Conservation (phyloP, 371 early-diverging fungal genomes). For the Lichtheimia corymbifera region DNA sequence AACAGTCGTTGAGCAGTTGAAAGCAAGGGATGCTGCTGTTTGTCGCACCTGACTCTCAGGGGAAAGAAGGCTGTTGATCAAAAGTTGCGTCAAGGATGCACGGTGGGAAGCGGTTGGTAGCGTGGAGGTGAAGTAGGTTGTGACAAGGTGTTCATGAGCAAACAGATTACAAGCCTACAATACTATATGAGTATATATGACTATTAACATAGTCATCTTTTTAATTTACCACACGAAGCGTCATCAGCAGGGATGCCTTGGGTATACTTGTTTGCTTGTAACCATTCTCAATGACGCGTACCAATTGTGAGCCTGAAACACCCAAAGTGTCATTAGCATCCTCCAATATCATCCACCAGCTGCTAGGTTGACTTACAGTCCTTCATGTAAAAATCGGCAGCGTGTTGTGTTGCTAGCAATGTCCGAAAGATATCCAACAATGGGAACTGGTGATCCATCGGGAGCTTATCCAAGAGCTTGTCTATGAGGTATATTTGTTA, state of each 20-base stretch:
- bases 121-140: slow-evolving; percentile 56
- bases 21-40: slow-evolving; percentile 69
- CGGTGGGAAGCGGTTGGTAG: slow-evolving; percentile 43
- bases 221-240: slow-evolving; percentile 51
- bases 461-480: slow-evolving; percentile 33
- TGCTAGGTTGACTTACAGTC: slow-evolving; percentile 32
- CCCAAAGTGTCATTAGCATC: neutral
- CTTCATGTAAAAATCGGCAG: slow-evolving; percentile 46
- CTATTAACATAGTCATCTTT: neutral
- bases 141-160: slow-evolving; percentile 34
- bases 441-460: slow-evolving; percentile 61
- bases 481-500: slow-evolving; percentile 20
- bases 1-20: slow-evolving; percentile 59
- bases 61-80: slow-evolving; percentile 62
- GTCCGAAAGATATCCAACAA: slow-evolving; percentile 67
- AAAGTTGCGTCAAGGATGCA: slow-evolving; percentile 53
- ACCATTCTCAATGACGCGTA: slow-evolving; percentile 12
- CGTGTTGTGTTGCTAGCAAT: slow-evolving; percentile 43
- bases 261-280: slow-evolving; percentile 20
- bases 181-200: neutral
- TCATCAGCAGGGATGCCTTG: slow-evolving; percentile 50
- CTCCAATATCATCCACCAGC: neutral
- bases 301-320: slow-evolving; percentile 15
- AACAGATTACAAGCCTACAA: slow-evolving; percentile 64
- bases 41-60: slow-evolving; percentile 59